Base-by-base conservation (phyloP, 2,329 filamentous ascomycete genomes). In the Endocalyx cinctus region DNA sequence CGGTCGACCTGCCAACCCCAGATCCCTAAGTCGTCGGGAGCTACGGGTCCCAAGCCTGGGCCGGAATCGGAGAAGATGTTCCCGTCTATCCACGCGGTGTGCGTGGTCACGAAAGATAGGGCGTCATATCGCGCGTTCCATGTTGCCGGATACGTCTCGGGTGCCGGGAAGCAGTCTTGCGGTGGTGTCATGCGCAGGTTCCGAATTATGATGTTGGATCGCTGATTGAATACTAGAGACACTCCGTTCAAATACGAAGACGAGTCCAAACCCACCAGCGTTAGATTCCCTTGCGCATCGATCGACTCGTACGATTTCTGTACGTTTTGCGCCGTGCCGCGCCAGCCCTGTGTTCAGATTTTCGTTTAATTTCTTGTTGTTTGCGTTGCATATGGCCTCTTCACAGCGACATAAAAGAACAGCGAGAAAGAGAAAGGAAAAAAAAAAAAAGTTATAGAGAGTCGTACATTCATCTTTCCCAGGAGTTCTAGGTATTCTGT, bases 71-170 rank as follows among this genome's bases (percentile, higher is more conserved):
- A 35, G 32, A 47, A 34, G 2, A 38, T 35, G 38, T 47, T 47
- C 14, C 42, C 45, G 27, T 47, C 45, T 1, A 47, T 27, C 45
- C 45, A 47, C 5, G 37, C 43, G 12, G 29, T 38, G 1, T 28
- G 37, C 11, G 40, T 46, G 0, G 27, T 44, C 10, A 47, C 43
- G 22, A 47, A 37, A 17, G 34, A 35, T 6, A 47, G 28, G 17
- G 45, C 42, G 26, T 47, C 40, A 31, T 47, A 47, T 0, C 45
- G 42, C 30, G 45, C 45, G 31, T 47, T 47, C 45, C 45, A 47
- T 29, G 15, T 40, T 6, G 22, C 15, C 0, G 45, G 45, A 25
- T 43, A 46, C 6, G 37, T 39, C 20, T 47, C 45, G 2, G 42
- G 45, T 0, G 45, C 30, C 1, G 45, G 42, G 29, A 47, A 47